Conservation (phyloP, 768 basidiomycete genomes). For the Lactarius deliciosus region DNA sequence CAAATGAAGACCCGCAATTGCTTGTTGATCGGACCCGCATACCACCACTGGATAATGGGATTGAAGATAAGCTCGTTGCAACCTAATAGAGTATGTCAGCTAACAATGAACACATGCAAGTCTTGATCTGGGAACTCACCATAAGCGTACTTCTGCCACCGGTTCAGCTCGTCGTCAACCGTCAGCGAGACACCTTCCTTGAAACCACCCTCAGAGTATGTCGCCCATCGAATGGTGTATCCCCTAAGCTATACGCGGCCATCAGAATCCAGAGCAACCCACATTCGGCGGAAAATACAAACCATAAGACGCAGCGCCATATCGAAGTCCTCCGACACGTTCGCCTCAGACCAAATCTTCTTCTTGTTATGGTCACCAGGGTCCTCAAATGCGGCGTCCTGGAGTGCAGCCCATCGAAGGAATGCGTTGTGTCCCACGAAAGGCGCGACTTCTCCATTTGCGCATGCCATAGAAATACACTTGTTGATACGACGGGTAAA, state of each 20-base stretch:
- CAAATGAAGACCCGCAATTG: slow-evolving; percentile 76
- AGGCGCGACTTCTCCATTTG: slow-evolving; percentile 80
- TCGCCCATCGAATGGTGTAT: slow-evolving; percentile 82
- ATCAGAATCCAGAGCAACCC: neutral
- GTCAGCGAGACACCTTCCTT: slow-evolving; percentile 92
- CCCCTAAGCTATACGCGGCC: slow-evolving; percentile 43
- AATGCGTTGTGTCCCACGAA: slow-evolving; percentile 91
- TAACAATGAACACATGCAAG: neutral
- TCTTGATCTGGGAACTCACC: slow-evolving; percentile 41
- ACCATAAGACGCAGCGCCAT: slow-evolving; percentile 69
- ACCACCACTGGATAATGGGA: slow-evolving; percentile 76
- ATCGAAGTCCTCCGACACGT: slow-evolving; percentile 83
- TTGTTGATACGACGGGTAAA: slow-evolving; percentile 88
- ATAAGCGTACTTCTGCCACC: slow-evolving; percentile 90
- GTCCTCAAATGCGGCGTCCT: slow-evolving; percentile 83
- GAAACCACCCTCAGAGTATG: slow-evolving; percentile 81
- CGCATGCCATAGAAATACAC: slow-evolving; percentile 74
- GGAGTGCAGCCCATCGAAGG: slow-evolving; percentile 84
- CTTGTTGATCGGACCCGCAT: slow-evolving; percentile 77
- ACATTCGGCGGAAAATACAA: neutral
- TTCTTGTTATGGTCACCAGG: slow-evolving; percentile 60
- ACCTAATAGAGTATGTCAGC: slow-evolving; percentile 38
- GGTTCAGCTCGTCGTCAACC: slow-evolving; percentile 84
- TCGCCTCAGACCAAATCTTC: slow-evolving; percentile 75
- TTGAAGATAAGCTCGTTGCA: slow-evolving; percentile 84